phyloP scores from a whole-genome alignment of 257 asterid species.

The Rhazya stricta region DNA sequence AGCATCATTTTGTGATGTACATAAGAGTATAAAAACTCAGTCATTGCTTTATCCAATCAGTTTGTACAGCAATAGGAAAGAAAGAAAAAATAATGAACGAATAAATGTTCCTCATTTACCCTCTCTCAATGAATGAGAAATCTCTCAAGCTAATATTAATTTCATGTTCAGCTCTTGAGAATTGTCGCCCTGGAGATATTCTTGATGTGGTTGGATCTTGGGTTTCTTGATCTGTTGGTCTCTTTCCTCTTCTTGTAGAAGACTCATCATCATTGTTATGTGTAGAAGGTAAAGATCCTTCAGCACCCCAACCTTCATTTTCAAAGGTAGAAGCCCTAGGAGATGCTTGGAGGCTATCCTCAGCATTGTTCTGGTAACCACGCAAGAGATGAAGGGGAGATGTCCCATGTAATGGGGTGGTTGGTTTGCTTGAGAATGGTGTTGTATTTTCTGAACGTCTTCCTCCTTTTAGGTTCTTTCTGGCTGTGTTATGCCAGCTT shows the following conservation, averaged over 20 bases:
- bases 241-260: not conserved
- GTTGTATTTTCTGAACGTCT: slow-evolving; percentile 47
- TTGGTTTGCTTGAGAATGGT: slow-evolving; percentile 36
- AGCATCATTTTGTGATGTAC: not conserved
- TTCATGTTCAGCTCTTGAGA: not conserved
- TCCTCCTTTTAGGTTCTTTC: slow-evolving; percentile 46
- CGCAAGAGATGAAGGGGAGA: slow-evolving; percentile 78
- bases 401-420: slow-evolving; percentile 34
- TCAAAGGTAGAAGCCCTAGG: slow-evolving; percentile 18
- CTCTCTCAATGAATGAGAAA: slow-evolving; percentile 1
- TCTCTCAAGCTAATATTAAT: not conserved
- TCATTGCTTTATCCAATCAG: no score
- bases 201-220: slow-evolving; percentile 12
- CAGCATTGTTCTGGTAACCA: slow-evolving; percentile 20
- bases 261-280: not conserved
- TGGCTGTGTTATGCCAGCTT: slow-evolving; percentile 83
- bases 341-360: slow-evolving; percentile 18
- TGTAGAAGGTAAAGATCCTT: not conserved
- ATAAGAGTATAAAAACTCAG: not conserved
- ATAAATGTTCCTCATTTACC: not conserved
- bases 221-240: not conserved
- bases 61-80: not conserved
- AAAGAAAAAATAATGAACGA: not conserved
- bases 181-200: not conserved
- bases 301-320: slow-evolving; percentile 16